These are phyloP conservation scores for Yarrowia keelungensis DNA, from an alignment of 805 yeast species.

Conservation along the genomic window DNA sequence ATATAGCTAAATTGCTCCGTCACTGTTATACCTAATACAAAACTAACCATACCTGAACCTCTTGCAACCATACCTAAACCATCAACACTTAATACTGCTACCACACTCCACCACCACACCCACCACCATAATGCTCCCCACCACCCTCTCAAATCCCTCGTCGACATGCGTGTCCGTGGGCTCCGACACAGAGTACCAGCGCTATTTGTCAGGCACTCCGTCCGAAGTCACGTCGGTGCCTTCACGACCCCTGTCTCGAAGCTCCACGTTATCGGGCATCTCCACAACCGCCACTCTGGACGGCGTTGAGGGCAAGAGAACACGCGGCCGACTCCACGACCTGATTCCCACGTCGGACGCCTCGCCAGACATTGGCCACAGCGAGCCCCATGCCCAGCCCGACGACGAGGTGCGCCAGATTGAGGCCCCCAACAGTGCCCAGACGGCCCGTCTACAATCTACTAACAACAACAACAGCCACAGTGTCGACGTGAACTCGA, in stretches of 20 bases:
- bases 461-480: constrained; percentile 11
- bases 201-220: constrained; percentile 30
- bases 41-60: too few species aligned
- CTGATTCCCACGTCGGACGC: constrained; percentile 25
- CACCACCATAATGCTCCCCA: constrained; percentile 22
- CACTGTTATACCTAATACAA: constrained; percentile 9
- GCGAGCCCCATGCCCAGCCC: constrained; percentile 38
- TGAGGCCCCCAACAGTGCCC: constrained; percentile 6
- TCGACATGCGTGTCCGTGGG: constrained; percentile 38
- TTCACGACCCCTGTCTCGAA: constrained; percentile 69
- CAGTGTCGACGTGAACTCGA: constrained; percentile 2
- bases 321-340: constrained; percentile 34
- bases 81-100: too few species aligned
- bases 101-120: background rate
- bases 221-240: constrained; percentile 39
- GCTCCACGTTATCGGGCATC: constrained; percentile 66
- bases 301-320: constrained; percentile 69
- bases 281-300: constrained; percentile 78
- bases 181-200: constrained; percentile 38
- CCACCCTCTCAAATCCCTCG: constrained; percentile 35
- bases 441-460: constrained; percentile 8
- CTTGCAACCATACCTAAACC: too few species aligned
- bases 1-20: constrained; percentile 28
- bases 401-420: constrained; percentile 15
- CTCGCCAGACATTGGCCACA: constrained; percentile 5